Evolutionary conservation across 345 rosid species (phyloP).

Genomic region (Raphanus sativus): DNA sequence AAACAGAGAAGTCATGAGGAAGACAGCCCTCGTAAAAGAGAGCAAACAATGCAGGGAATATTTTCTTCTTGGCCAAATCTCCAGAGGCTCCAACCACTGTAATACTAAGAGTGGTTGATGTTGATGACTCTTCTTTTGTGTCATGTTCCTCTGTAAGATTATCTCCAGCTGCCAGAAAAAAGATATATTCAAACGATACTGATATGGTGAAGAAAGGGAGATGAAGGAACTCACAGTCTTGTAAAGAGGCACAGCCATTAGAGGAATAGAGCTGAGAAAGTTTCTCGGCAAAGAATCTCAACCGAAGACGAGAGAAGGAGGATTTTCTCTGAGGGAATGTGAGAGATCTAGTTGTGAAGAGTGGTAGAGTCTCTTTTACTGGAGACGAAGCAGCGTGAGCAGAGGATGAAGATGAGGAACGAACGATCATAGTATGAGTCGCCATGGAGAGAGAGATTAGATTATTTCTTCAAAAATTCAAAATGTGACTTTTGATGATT

Average conservation of each 20-base stretch:
- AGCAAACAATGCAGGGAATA: slow-evolving; percentile 89
- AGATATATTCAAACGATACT: background rate
- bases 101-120: slow-evolving; percentile 56
- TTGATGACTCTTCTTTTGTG: slow-evolving; percentile 29
- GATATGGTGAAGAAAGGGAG: background rate
- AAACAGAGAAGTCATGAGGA: slow-evolving; percentile 66
- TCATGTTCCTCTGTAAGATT: slow-evolving; percentile 39
- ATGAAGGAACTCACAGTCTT: slow-evolving; percentile 53
- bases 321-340: slow-evolving; percentile 42
- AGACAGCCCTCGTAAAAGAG: slow-evolving; percentile 82
- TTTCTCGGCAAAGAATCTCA: slow-evolving; percentile 43
- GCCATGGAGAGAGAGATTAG: slow-evolving; percentile 47
- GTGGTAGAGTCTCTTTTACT: slow-evolving; percentile 33
- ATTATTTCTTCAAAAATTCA: slow-evolving; percentile 12
- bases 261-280: slow-evolving; percentile 56
- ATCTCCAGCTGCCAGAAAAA: slow-evolving; percentile 39
- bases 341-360: slow-evolving; percentile 35
- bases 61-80: slow-evolving; percentile 92
- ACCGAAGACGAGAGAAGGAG: slow-evolving; percentile 48
- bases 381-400: slow-evolving; percentile 37
- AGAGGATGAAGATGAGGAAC: slow-evolving; percentile 26
- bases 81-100: slow-evolving; percentile 96
- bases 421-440: slow-evolving; percentile 38
- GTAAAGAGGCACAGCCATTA: slow-evolving; percentile 63
- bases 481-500: background rate